Base-by-base conservation (phyloP, 805 yeast genomes). In the Hanseniaspora thailandica region DNA sequence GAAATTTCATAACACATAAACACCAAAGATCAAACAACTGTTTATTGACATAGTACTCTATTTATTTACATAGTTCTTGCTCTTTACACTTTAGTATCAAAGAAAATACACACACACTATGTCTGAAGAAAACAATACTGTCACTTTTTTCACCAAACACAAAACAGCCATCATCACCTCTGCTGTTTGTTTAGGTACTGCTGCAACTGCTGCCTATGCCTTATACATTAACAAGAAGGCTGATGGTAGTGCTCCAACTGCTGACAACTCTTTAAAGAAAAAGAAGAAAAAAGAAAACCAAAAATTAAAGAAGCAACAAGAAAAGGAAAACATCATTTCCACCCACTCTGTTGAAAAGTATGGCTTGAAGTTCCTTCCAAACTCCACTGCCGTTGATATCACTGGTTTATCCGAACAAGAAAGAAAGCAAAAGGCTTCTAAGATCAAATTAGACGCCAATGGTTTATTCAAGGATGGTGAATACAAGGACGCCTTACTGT, bases 381-480 rank as follows among this genome's bases (percentile, higher is more conserved):
- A 46, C 26, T 58, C 58, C 8, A 58, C 60, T 28, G 64, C 71
- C 30, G 44, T 52, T 4, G 71, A 66, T 33, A 61, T 69, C 45
- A 66, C 73, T 44, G 60, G 61, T 56, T 56, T 50, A 20, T 62
- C 77, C 7, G 72, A 65, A 4, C 74, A 71, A 57, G 77, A 78
- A 59, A 81, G 74, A 67, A 82, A 77, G 41, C 71, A 73, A 47
- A 76, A 82, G 75, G 86, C 96, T 5, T 66, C 78, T 51, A 80
- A 82, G 41, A 76, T 90, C 70, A 93, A 93, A 70, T 90, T 82
- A 62, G 88, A 84, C 54, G 99, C 98, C 63, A 93, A 93, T 69
- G 75, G 73, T 50, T 78, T 72, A 55, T 93, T 86, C 75, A 84
- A 82, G 67, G 63, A 64, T 33, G 83, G 85, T 69, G 72, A 83